Evolutionary conservation across 352 stramenopile species (phyloP).

Genomic region (Pythium apleroticum): DNA sequence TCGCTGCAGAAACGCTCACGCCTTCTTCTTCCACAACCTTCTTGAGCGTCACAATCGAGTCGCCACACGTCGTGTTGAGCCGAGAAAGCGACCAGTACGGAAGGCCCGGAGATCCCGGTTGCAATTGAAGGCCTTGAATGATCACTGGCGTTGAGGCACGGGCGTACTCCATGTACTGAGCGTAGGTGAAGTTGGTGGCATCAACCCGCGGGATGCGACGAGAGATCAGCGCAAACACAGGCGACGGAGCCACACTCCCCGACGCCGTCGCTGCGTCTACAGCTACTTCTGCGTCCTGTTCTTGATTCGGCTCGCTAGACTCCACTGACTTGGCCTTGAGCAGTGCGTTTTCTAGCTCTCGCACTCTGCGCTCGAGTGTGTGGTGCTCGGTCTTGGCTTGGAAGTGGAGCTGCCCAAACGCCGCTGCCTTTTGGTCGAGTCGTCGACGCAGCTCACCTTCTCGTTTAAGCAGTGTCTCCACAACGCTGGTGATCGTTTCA

Average conservation of each 20-base stretch:
- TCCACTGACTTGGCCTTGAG: background rate
- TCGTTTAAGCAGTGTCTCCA: background rate
- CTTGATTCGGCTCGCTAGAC: background rate
- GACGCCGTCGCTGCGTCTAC: background rate
- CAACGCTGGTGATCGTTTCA: slow-evolving; percentile 8
- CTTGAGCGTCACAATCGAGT: slow-evolving; percentile 25
- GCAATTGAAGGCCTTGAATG: slow-evolving; percentile 25
- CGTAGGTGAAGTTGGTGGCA: slow-evolving; percentile 23
- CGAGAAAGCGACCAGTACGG: slow-evolving; percentile 27
- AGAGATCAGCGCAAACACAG: slow-evolving; percentile 6
- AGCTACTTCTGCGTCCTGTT: background rate
- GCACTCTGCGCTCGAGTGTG: slow-evolving; percentile 11
- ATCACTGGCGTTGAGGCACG: slow-evolving; percentile 32
- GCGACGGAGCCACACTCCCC: background rate
- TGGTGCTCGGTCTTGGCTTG: slow-evolving; percentile 4
- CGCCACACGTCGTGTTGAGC: slow-evolving; percentile 22
- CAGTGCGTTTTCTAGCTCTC: slow-evolving; percentile 12
- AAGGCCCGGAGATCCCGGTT: slow-evolving; percentile 24
- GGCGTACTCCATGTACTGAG: slow-evolving; percentile 27
- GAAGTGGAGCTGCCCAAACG: background rate
- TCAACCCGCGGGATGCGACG: slow-evolving; percentile 18
- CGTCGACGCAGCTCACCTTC: slow-evolving; percentile 5
- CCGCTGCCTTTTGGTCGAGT: slow-evolving; percentile 22
- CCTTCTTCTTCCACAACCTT: background rate
- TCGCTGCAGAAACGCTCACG: background rate